Evolutionary conservation across 2,329 filamentous ascomycete genomes (phyloP).

Genomic region (Golovinomyces cichoracearum): DNA sequence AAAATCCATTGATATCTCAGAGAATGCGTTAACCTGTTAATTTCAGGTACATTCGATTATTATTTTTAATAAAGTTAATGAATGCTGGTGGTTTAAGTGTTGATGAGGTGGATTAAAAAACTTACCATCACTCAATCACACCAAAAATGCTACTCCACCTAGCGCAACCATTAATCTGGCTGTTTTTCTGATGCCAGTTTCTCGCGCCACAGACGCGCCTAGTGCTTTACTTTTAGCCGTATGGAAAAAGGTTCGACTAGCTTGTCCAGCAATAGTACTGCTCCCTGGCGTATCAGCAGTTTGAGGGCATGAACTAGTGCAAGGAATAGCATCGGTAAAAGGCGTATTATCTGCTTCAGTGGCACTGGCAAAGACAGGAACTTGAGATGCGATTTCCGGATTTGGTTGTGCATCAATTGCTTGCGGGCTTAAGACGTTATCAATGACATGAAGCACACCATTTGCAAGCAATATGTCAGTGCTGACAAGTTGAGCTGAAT

Average conservation of each 20-base stretch:
- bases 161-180: slow-evolving; percentile 6
- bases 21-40: too few species aligned
- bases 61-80: too few species aligned
- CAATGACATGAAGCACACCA: slow-evolving; percentile 17
- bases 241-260: neutral
- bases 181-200: slow-evolving; percentile 5
- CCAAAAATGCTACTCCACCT: slow-evolving; percentile 8
- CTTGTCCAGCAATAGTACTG: neutral
- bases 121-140: too few species aligned
- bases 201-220: slow-evolving; percentile 4
- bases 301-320: slow-evolving; percentile 18
- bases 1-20: too few species aligned
- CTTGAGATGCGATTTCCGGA: slow-evolving; percentile 15
- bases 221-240: slow-evolving; percentile 3
- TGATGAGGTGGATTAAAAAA: too few species aligned
- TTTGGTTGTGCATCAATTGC: slow-evolving; percentile 17
- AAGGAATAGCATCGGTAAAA: slow-evolving; percentile 21
- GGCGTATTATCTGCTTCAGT: slow-evolving; percentile 8
- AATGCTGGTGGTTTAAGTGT: too few species aligned
- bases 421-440: slow-evolving; percentile 22
- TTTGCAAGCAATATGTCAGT: slow-evolving; percentile 16
- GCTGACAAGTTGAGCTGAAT: slow-evolving; percentile 17
- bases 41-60: too few species aligned
- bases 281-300: slow-evolving; percentile 4
- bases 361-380: slow-evolving; percentile 15